These are phyloP conservation scores for Setaria italica DNA, from an alignment of 202 grass and related monocot genomes.

Conservation along the genomic window DNA sequence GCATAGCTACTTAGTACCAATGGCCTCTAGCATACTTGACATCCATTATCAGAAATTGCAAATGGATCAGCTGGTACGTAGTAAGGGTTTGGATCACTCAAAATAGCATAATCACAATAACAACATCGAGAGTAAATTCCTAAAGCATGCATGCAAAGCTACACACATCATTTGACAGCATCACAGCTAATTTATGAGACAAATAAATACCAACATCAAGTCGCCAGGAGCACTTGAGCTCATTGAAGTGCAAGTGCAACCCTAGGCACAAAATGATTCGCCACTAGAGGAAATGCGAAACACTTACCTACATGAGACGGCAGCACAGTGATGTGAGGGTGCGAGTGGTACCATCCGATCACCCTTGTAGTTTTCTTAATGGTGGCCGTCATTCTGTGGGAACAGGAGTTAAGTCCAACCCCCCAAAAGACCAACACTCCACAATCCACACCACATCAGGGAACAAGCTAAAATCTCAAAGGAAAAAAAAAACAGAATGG, in stretches of 20 bases:
- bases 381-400: constrained; percentile 74
- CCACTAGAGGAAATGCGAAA: neutral
- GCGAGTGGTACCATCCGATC: constrained; percentile 98
- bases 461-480: constrained; percentile 24
- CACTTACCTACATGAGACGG: constrained; percentile 89
- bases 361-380: constrained; percentile 89
- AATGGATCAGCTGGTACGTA: neutral
- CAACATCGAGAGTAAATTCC: neutral
- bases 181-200: neutral
- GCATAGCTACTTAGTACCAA: neutral
- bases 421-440: constrained; percentile 16
- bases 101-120: neutral
- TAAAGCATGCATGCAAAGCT: neutral
- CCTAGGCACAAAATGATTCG: neutral
- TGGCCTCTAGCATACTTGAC: neutral
- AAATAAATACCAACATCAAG: neutral
- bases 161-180: neutral
- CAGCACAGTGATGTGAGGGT: constrained; percentile 96
- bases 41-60: constrained; percentile 33
- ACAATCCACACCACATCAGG: constrained; percentile 21
- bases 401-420: constrained; percentile 59
- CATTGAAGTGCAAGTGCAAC: neutral
- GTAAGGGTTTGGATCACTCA: neutral
- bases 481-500: neutral
- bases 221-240: neutral